These are phyloP conservation scores for Tubosaeta sp. DNA, from an alignment of 768 basidiomycete species.

Conservation along the genomic window DNA sequence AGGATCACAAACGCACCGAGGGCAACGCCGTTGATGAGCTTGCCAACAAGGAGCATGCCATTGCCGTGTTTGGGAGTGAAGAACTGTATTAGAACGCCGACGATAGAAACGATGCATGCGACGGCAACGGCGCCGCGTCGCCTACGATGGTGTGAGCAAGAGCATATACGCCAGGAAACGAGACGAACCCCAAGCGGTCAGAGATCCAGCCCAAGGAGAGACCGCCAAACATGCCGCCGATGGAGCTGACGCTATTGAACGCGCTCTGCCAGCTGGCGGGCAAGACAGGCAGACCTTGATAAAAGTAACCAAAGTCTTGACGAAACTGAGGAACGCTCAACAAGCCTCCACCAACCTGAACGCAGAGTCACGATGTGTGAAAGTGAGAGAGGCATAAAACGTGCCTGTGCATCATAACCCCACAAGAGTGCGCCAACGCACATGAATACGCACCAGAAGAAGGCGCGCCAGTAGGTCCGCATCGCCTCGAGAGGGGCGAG, in stretches of 20 bases:
- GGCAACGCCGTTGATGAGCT: slow-evolving; percentile 24
- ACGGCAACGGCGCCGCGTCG: slow-evolving; percentile 23
- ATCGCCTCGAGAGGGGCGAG: not conserved
- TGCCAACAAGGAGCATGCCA: slow-evolving; percentile 22
- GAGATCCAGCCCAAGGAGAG: too few relatives aligned
- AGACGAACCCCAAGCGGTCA: slow-evolving; percentile 4
- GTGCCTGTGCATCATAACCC: not conserved
- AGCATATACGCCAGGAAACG: not conserved
- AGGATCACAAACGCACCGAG: slow-evolving; percentile 11
- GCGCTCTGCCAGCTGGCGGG: too few relatives aligned
- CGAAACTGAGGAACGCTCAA: not conserved
- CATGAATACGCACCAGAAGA: not conserved
- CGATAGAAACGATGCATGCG: slow-evolving; percentile 18
- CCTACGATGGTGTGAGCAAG: slow-evolving; percentile 2
- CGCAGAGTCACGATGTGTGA: not conserved
- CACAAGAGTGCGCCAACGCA: not conserved
- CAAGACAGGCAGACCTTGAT: not conserved
- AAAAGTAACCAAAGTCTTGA: not conserved
- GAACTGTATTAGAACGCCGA: slow-evolving; percentile 24
- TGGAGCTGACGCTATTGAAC: too few relatives aligned
- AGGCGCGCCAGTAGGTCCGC: not conserved
- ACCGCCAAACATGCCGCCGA: too few relatives aligned
- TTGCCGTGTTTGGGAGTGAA: slow-evolving; percentile 21
- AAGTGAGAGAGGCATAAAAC: not conserved
- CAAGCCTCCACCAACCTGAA: not conserved